Conservation (phyloP, 306 rosid species). For the Trichosanthes truncata region DNA sequence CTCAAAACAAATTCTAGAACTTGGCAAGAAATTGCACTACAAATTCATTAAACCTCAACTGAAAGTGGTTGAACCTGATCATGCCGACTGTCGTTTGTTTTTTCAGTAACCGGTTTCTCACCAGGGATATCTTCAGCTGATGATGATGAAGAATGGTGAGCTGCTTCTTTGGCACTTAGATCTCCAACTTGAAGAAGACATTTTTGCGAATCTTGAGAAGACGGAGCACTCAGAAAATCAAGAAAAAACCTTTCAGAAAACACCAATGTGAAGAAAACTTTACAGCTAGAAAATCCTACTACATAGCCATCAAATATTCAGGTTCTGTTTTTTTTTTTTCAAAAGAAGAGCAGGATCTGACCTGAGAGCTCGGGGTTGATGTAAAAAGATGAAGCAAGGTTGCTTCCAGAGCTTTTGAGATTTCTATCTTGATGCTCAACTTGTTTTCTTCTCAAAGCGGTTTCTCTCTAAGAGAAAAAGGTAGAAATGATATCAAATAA, state of each 20-base stretch:
- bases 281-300: conserved; percentile 16
- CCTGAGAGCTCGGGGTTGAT: conserved; percentile 57
- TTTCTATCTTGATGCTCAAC: conserved; percentile 34
- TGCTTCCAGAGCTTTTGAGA: conserved; percentile 14
- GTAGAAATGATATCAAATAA: background rate
- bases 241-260: conserved; percentile 32
- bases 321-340: background rate
- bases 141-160: conserved; percentile 7
- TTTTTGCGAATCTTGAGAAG: conserved; percentile 49
- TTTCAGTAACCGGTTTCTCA: conserved; percentile 17
- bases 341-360: conserved; percentile 42
- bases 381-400: conserved; percentile 25
- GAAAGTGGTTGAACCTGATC: conserved; percentile 20
- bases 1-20: conserved; percentile 17
- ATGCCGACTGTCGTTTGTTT: conserved; percentile 14
- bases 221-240: conserved; percentile 57
- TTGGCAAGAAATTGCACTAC: conserved; percentile 9
- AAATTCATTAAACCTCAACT: conserved; percentile 34
- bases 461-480: conserved; percentile 27
- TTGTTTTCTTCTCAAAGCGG: conserved; percentile 60
- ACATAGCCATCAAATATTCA: background rate
- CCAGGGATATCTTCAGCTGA: conserved; percentile 10
- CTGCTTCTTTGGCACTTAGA: conserved; percentile 12
- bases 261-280: conserved; percentile 22
- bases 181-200: conserved; percentile 32